Evolutionary conservation across 148 eudicot genomes (phyloP).

Genomic region (Rhododendron molle): DNA sequence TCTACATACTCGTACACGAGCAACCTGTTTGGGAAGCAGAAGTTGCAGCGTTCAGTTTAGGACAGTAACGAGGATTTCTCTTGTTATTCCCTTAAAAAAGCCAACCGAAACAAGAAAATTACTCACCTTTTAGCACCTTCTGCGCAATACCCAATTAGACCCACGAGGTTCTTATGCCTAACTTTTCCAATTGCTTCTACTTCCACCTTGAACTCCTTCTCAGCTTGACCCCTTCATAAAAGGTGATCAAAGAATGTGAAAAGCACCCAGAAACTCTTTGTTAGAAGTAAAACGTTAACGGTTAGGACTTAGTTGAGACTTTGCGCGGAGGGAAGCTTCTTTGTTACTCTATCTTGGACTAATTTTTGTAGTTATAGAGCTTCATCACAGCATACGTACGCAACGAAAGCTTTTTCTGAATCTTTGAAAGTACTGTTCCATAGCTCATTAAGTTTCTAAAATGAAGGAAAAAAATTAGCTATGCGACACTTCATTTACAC

Average conservation of each 20-base stretch:
- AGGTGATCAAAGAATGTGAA: background rate
- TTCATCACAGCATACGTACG: background rate
- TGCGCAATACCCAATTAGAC: conserved; percentile 86
- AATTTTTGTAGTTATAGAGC: background rate
- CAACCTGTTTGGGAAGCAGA: conserved; percentile 43
- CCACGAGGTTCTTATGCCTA: conserved; percentile 87
- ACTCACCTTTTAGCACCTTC: conserved; percentile 79
- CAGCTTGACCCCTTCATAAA: conserved; percentile 86
- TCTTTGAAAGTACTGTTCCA: background rate
- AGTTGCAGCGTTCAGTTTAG: background rate
- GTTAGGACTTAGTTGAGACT: background rate
- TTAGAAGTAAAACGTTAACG: background rate
- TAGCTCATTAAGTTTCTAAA: background rate
- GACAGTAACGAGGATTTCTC: background rate
- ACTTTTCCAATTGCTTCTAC: conserved; percentile 99
- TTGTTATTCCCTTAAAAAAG: background rate
- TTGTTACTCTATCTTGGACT: background rate
- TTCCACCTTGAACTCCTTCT: conserved; percentile 94
- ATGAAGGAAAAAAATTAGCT: background rate
- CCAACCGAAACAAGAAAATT: background rate
- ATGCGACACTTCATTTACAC: background rate
- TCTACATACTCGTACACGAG: conserved; percentile 86
- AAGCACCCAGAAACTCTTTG: background rate
- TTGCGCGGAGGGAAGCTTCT: background rate
- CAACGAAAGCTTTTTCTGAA: background rate